Base-by-base conservation (phyloP, 805 yeast species). In the Cyberlindnera galapagoensis region DNA sequence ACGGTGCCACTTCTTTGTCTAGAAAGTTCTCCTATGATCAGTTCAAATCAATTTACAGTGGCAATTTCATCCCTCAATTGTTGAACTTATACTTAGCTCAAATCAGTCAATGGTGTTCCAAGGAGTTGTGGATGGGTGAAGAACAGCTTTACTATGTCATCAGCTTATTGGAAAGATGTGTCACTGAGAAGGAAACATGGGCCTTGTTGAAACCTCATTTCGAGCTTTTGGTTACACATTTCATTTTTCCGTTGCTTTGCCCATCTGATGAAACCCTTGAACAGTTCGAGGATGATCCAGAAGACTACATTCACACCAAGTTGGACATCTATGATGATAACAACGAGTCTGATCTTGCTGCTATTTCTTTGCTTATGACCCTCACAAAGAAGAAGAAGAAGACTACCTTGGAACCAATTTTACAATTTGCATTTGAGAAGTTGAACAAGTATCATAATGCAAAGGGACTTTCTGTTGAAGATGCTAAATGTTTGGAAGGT, bases 231-330 rank as follows among this genome's bases (percentile, higher is more conserved):
- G 62, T 90, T 21, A 61, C 76, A 9, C 86, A 80, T 44, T 75
- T 90, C 34, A 67, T 90, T 8, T 80, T 71, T 57, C 95, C 95
- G 3, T 60, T 81, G 35, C 57, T 90, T 36, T 74, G 87, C 43
- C 82, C 92, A 2, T 66, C 71, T 7, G 78, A 76, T 33, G 76
- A 70, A 6, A 74, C 76, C 13, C 61, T 85, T 35, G 94, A 83
- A 43, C 57, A 73, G 5, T 88, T 83, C 59, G 94, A 86, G 40
- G 76, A 71, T 40, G 96, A 88, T 47, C 96, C 96, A 4, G 80
- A 75, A 35, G 96, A 87, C 52, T 92, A 85, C 54, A 76, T 90
- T 34, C 83, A 85, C 54, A 65, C 77, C 32, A 71, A 71, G 33
- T 67, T 86, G 47, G 86, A 79, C 53, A 60, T 75, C 26, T 66